A percentile compares a stretch with the other conserved stretches of the same genome.
Evolutionary conservation across 148 eudicot genomes (phyloP).

Genomic region (Rhododendron henanense): DNA sequence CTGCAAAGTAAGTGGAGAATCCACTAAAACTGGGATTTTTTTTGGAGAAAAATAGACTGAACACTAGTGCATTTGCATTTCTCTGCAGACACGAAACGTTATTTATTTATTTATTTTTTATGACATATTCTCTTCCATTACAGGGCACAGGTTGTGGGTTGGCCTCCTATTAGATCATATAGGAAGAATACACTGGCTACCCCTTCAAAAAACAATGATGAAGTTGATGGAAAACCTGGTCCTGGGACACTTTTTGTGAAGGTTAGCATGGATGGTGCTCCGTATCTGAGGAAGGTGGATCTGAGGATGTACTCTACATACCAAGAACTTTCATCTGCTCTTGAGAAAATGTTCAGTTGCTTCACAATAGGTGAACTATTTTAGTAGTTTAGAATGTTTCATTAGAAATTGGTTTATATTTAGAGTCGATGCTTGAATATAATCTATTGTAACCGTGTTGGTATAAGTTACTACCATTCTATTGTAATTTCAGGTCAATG

Average conservation of each 20-base stretch:
- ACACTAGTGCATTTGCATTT: neutral
- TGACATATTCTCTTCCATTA: neutral
- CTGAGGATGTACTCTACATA: conserved; percentile 60
- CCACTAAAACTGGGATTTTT: neutral
- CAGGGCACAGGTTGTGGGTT: conserved; percentile 94
- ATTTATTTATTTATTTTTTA: neutral
- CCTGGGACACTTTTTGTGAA: conserved; percentile 68
- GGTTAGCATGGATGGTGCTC: conserved; percentile 98
- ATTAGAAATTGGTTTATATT: neutral
- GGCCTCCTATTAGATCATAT: conserved; percentile 84
- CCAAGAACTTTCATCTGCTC: conserved; percentile 68
- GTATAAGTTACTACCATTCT: conserved; percentile 4
- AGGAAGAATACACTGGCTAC: conserved; percentile 73
- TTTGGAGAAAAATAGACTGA: neutral
- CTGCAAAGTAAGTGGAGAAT: conserved; percentile 60
- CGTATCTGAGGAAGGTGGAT: conserved; percentile 86
- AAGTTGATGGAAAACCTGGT: conserved; percentile 41
- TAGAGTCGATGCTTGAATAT: neutral
- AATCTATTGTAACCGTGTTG: neutral
- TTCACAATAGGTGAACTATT: conserved; percentile 60
- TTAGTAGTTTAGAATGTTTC: neutral
- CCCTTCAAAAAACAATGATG: conserved; percentile 46
- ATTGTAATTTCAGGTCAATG: conserved; percentile 30
- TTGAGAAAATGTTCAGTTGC: conserved; percentile 86
- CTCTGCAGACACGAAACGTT: no score